Evolutionary conservation across 106 monocot genomes (phyloP), one percentile per base, ranked within the genome.

Genomic region (Xerophyta viscosa): DNA sequence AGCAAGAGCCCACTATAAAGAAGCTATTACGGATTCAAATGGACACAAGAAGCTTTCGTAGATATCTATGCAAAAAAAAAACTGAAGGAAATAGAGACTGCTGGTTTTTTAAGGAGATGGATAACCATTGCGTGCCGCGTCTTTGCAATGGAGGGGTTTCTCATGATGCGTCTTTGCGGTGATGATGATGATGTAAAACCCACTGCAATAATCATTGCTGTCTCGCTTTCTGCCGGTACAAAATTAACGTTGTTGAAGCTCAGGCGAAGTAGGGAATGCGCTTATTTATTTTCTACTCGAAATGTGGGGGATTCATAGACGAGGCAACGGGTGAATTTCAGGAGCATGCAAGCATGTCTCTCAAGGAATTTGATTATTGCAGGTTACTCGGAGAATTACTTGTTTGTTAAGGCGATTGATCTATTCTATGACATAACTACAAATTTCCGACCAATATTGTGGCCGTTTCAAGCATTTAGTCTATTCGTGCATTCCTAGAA

Each of bases 281-380:
- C 63, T 83, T 21, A 54, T 77, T 0, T 0, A 80, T 80, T 0
- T 67, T 80, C 71, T 80, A 84, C 21, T 69, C 89, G 41, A 88
- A 80, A 30, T 89, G 83, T 31, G 77, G 77, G 24, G 33, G 24
- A 36, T 51, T 56, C 2, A 27, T 56, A 8, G 22, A 41, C 49
- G 79, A 76, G 56, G 76, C 83, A 1, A 19, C 17, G 7, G 20
- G 0, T 11, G 23, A 41, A 11, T 89, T 89, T 56, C 14, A 26
- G 77, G 80, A 28, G 31, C 15, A 20, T 41, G 25, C 21, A 89
- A 80, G 62, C 80, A 83, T 56, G 73, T 71, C 11, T 89, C 20
- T 74, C 89, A 17, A 80, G 79, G 83, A 89, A 89, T 65, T 76
- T 83, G 4, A 52, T 89, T 52, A 80, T 89, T 17, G 45, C 83